Percentiles rank a stretch among this genome's conserved stretches.
phyloP scores from a whole-genome alignment of 169 alveolate species.

The Eimeria falciformis region DNA sequence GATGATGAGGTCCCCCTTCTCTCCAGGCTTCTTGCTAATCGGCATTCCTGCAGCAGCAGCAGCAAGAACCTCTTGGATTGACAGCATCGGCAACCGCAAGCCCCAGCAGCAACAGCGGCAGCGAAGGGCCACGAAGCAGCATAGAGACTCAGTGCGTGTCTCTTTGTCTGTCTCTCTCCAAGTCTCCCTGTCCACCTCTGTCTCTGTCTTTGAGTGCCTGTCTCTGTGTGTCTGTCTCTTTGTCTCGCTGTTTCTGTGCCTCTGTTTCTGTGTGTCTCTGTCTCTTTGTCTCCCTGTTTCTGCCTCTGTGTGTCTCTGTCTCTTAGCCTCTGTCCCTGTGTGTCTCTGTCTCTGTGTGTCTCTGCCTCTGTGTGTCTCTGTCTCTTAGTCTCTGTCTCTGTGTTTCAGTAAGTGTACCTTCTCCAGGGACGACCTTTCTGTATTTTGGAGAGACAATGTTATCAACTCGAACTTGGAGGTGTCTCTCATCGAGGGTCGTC shows the following conservation, averaged over 20 bases:
- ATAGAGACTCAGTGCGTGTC: background rate
- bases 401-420: too few relatives aligned
- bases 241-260: background rate
- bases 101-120: conserved; percentile 31
- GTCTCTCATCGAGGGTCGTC: conserved; percentile 81
- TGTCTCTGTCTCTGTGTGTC: background rate
- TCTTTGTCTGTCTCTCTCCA: too few relatives aligned
- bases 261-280: too few relatives aligned
- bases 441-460: conserved; percentile 80
- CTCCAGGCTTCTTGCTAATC: conserved; percentile 80
- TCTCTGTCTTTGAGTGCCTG: too few relatives aligned
- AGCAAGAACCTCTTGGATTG: too few relatives aligned
- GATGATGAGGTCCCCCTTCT: conserved; percentile 82
- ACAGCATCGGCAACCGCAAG: background rate
- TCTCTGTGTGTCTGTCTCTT: background rate
- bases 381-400: too few relatives aligned
- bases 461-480: conserved; percentile 76
- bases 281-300: too few relatives aligned
- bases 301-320: too few relatives aligned
- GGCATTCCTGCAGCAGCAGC: conserved; percentile 81
- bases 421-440: conserved; percentile 81
- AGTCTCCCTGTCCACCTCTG: too few relatives aligned
- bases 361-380: too few relatives aligned
- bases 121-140: background rate
- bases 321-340: background rate